Percentiles rank a stretch among this genome's conserved stretches.
Evolutionary conservation across 345 rosid species (phyloP).

Genomic region (Hibiscus syriacus): DNA sequence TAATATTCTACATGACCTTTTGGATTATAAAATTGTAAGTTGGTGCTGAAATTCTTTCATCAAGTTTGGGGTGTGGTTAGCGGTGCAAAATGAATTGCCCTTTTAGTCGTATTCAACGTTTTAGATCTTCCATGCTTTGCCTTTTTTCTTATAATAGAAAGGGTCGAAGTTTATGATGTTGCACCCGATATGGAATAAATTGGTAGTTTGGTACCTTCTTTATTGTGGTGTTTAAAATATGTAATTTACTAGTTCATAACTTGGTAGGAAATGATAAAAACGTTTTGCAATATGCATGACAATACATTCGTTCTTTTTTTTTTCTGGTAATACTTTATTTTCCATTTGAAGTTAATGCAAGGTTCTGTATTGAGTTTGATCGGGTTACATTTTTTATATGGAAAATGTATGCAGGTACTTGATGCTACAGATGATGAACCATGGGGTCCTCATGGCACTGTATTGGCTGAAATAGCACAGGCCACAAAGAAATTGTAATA

Average conservation of each 20-base stretch:
- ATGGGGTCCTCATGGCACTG: conserved; percentile 99
- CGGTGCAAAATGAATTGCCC: neutral
- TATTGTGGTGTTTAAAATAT: no score
- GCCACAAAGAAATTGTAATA: conserved; percentile 86
- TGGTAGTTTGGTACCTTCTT: no score
- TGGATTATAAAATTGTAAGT: neutral
- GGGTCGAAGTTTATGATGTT: neutral
- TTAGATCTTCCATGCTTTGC: neutral
- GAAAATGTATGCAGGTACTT: conserved; percentile 50
- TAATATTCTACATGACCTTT: neutral
- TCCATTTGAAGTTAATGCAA: neutral
- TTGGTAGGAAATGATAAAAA: neutral
- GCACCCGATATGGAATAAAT: neutral
- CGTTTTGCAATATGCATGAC: neutral
- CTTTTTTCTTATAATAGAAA: neutral
- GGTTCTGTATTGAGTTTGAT: neutral
- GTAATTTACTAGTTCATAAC: no score
- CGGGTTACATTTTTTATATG: neutral
- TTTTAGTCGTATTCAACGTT: neutral
- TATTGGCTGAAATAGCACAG: conserved; percentile 83
- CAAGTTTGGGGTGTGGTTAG: neutral
- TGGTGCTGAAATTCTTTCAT: neutral
- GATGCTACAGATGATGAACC: conserved; percentile 98
- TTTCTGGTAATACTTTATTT: neutral
- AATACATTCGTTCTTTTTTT: neutral